phyloP scores from a whole-genome alignment of 768 basidiomycete genomes.

The Neoboletus magnificus region DNA sequence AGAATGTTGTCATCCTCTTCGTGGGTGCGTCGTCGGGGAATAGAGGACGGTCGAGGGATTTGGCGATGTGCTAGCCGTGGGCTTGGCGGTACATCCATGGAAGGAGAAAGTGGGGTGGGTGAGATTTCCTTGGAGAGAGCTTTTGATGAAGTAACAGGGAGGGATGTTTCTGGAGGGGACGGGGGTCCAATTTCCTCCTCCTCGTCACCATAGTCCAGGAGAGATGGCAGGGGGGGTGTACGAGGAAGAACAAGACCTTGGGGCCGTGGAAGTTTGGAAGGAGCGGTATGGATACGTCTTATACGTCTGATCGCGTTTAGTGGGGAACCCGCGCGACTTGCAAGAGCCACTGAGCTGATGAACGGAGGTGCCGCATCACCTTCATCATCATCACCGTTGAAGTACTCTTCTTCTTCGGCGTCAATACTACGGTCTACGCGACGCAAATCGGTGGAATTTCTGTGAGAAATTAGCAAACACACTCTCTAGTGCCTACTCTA shows the following conservation, averaged over 20 bases:
- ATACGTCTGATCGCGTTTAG: conserved; percentile 53
- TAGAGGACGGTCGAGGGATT: conserved; percentile 37
- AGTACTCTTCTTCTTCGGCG: conserved; percentile 88
- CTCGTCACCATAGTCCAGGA: conserved; percentile 78
- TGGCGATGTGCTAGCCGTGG: conserved; percentile 40
- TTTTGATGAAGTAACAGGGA: conserved; percentile 14
- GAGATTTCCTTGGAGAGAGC: conserved; percentile 12
- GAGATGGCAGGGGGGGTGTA: conserved; percentile 52
- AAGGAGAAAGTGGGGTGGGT: conserved; percentile 31
- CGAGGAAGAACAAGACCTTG: conserved; percentile 40
- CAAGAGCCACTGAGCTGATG: conserved; percentile 27
- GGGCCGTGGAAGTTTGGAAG: conserved; percentile 48
- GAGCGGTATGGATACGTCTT: conserved; percentile 45
- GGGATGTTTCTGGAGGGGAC: conserved; percentile 13
- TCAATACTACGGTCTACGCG: conserved; percentile 51
- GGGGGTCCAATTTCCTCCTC: conserved; percentile 36
- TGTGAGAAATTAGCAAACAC: conserved; percentile 23
- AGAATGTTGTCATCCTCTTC: conserved; percentile 56
- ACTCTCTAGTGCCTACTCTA: conserved; percentile 6
- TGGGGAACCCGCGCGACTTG: conserved; percentile 28
- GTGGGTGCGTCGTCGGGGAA: conserved; percentile 41
- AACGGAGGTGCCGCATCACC: conserved; percentile 40
- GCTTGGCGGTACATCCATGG: conserved; percentile 36
- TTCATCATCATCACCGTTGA: conserved; percentile 86
- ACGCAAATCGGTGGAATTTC: conserved; percentile 39